Base-by-base conservation (phyloP, 2,329 filamentous ascomycete species). In the Apiospora arundinis region DNA sequence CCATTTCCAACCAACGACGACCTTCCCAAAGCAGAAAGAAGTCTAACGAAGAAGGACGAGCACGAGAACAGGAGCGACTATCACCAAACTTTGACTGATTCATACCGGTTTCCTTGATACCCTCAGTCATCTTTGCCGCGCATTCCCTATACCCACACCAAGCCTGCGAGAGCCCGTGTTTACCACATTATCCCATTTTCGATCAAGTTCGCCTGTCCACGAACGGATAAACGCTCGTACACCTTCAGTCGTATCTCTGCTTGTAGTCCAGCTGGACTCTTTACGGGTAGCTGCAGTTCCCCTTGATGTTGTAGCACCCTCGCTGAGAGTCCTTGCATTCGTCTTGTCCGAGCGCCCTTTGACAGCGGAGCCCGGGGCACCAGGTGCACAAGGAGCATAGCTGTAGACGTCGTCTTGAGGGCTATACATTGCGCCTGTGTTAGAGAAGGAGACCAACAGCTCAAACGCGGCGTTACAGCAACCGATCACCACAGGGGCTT, bases 331-430 rank as follows among this genome's bases (percentile, higher is more conserved):
- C 45, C 32, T 56, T 69, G 67, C 67, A 42, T 40, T 23, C 32
- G 28, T n/a, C 67, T 28, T 42, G 67, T 69, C 67, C 46, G 32
- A 69, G 46, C 67, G 67, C 32, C 37, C 67, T 49, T 49, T 69
- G 67, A 52, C 67, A 69, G 37, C 46, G n/a, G 46, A 69, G 46
- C 67, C 67, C 37, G 28, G 46, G 67, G 42, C 37, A 46, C 67
- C 67, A 18, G 40, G 23, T 45, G 23, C 46, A 56, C 68, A 56
- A 69, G 67, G 67, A 60, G 44, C 25, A 68, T 25, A 48, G 67
- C 44, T 48, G 56, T 63, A 25, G 44, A 42, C 66, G 68, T 71
- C 73, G 75, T 69, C 74, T 68, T 72, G 56, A 49, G 65, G 72
- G 69, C 65, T 68, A 40, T 40, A 63, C 56, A 68, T 18, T 25